phyloP scores from a whole-genome alignment of 352 stramenopile genomes.

The Phytophthora vignae region DNA sequence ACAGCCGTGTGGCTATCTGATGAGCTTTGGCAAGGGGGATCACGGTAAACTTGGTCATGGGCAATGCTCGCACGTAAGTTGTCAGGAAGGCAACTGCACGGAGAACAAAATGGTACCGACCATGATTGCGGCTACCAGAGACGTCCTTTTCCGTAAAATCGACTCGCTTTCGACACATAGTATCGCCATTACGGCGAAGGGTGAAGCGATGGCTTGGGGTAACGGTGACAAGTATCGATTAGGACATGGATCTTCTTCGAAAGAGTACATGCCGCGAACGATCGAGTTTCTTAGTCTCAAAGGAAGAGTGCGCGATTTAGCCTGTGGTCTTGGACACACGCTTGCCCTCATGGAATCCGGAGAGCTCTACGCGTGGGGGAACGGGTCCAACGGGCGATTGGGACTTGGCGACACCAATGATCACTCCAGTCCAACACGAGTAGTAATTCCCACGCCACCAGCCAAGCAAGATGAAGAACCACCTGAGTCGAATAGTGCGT shows the following conservation, averaged over 20 bases:
- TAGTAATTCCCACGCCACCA: slow-evolving; percentile 15
- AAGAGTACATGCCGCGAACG: slow-evolving; percentile 72
- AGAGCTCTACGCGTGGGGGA: slow-evolving; percentile 86
- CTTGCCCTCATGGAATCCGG: slow-evolving; percentile 66
- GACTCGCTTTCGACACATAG: slow-evolving; percentile 88
- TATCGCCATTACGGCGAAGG: slow-evolving; percentile 70
- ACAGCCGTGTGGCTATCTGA: slow-evolving; percentile 52
- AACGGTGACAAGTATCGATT: slow-evolving; percentile 88
- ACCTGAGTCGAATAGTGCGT: not conserved
- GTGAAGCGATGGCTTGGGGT: slow-evolving; percentile 80
- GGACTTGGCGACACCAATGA: slow-evolving; percentile 84
- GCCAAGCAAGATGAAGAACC: slow-evolving; percentile 1
- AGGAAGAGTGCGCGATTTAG: slow-evolving; percentile 63
- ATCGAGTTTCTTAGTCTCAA: slow-evolving; percentile 73
- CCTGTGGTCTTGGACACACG: slow-evolving; percentile 74
- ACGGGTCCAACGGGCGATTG: slow-evolving; percentile 86
- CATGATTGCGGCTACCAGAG: slow-evolving; percentile 61
- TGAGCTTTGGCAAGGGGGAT: slow-evolving; percentile 88
- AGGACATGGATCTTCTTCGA: slow-evolving; percentile 73
- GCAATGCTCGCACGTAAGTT: slow-evolving; percentile 68
- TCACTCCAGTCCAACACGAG: slow-evolving; percentile 56
- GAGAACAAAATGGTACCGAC: slow-evolving; percentile 84
- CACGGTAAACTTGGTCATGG: slow-evolving; percentile 87
- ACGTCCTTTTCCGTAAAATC: slow-evolving; percentile 68
- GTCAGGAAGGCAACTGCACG: slow-evolving; percentile 79